Conservation (phyloP, 495 filamentous ascomycete species). For the Beverwykella pulmonaria region DNA sequence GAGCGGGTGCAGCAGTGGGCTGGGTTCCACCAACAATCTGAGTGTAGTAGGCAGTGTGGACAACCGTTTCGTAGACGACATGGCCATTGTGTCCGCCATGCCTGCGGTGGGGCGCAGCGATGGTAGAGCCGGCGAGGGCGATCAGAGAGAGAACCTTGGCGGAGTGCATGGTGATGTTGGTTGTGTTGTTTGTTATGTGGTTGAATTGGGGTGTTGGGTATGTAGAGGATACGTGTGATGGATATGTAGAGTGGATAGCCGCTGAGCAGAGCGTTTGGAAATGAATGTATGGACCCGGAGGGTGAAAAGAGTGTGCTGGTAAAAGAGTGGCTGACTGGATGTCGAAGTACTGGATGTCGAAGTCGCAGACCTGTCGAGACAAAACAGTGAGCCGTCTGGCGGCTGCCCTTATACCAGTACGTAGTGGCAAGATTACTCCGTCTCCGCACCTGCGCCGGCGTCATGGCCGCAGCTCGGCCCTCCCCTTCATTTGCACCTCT, state of each 20-base stretch:
- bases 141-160: slow-evolving; percentile 3
- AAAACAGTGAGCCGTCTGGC: not conserved
- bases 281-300: slow-evolving; percentile 9
- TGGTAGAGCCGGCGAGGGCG: slow-evolving; percentile 9
- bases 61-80: slow-evolving; percentile 12
- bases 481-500: not conserved
- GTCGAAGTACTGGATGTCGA: slow-evolving; percentile 26
- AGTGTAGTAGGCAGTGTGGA: slow-evolving; percentile 11
- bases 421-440: not conserved
- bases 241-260: not conserved
- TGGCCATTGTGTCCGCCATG: not conserved
- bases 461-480: not conserved
- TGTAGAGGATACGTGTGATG: not conserved
- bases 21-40: not conserved
- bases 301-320: slow-evolving; percentile 2
- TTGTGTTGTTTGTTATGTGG: not conserved
- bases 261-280: slow-evolving; percentile 10
- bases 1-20: not conserved
- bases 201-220: not conserved
- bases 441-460: not conserved
- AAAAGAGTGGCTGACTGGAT: slow-evolving; percentile 19
- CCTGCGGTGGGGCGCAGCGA: slow-evolving; percentile 11
- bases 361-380: slow-evolving; percentile 25
- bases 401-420: not conserved
- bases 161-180: slow-evolving; percentile 5